These are phyloP conservation scores for Salix caprea DNA, from an alignment of 345 rosid genomes.

Conservation along the genomic window DNA sequence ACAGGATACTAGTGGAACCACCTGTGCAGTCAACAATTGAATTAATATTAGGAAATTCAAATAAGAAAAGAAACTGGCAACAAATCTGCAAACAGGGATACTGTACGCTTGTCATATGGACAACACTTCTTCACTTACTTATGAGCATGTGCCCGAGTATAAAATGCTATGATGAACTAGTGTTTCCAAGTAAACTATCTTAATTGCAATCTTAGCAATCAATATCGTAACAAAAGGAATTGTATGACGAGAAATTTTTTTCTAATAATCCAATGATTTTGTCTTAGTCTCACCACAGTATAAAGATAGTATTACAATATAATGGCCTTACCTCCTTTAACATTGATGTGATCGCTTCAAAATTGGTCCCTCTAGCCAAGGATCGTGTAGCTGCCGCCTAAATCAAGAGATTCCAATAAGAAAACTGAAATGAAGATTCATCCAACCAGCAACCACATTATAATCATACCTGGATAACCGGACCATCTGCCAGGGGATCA, in stretches of 20 bases:
- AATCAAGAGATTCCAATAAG: slow-evolving; percentile 14
- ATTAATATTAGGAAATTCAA: not conserved
- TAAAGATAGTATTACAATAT: not conserved
- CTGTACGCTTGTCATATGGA: not conserved
- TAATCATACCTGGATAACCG: slow-evolving; percentile 73
- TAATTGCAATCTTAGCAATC: not conserved
- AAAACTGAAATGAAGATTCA: not conserved
- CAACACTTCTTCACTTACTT: not conserved
- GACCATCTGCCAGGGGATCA: slow-evolving; percentile 93
- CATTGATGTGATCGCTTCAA: slow-evolving; percentile 60
- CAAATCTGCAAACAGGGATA: not conserved
- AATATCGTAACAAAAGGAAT: not conserved
- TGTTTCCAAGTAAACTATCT: not conserved
- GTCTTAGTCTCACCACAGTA: not conserved
- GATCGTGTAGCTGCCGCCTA: slow-evolving; percentile 95
- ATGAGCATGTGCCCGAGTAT: not conserved
- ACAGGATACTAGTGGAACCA: slow-evolving; percentile 70
- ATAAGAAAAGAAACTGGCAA: not conserved
- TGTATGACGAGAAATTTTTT: not conserved
- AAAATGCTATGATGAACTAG: not conserved
- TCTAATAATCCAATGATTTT: not conserved
- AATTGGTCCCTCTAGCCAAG: slow-evolving; percentile 68
- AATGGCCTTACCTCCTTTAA: slow-evolving; percentile 60
- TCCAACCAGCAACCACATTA: not conserved
- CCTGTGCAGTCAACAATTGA: slow-evolving; percentile 37